Evolutionary conservation across 345 rosid genomes (phyloP).

Genomic region (Euphorbia lathyris): DNA sequence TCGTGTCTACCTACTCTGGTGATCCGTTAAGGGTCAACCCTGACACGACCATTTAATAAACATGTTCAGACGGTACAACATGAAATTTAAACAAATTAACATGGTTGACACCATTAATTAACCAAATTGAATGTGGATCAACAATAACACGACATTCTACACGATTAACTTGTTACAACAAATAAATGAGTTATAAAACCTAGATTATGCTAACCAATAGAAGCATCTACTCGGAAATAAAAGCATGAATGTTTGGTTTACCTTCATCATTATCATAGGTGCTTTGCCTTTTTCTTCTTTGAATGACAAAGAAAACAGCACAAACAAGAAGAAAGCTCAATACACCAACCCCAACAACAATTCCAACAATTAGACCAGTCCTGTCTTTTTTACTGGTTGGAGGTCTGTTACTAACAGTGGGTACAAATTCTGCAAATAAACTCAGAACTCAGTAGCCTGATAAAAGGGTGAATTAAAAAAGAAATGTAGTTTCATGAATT

Average conservation of each 20-base stretch:
- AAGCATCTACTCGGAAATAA: too few species aligned
- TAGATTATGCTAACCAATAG: too few species aligned
- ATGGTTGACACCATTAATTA: too few species aligned
- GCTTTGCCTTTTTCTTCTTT: constrained; percentile 35
- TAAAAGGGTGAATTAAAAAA: neutral
- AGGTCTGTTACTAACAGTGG: constrained; percentile 52
- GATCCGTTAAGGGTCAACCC: too few species aligned
- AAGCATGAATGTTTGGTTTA: constrained; percentile 12
- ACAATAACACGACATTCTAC: too few species aligned
- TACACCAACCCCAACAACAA: constrained; percentile 46
- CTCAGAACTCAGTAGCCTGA: constrained; percentile 15
- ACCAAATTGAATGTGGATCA: too few species aligned
- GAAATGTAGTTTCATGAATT: neutral
- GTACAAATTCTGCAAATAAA: constrained; percentile 52
- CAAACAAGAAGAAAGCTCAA: constrained; percentile 31
- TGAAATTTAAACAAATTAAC: too few species aligned
- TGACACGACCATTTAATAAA: too few species aligned
- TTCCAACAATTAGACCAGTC: constrained; percentile 53
- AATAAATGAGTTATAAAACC: too few species aligned
- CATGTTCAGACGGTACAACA: too few species aligned
- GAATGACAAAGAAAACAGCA: constrained; percentile 33
- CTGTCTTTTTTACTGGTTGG: constrained; percentile 37
- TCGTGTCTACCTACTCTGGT: too few species aligned
- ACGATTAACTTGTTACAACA: too few species aligned
- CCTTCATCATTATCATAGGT: constrained; percentile 52